A percentile compares a stretch with the other conserved stretches of the same genome.
These are phyloP conservation scores for Tanozyma kutaoensis DNA, from an alignment of 805 yeast genomes.

Conservation along the genomic window DNA sequence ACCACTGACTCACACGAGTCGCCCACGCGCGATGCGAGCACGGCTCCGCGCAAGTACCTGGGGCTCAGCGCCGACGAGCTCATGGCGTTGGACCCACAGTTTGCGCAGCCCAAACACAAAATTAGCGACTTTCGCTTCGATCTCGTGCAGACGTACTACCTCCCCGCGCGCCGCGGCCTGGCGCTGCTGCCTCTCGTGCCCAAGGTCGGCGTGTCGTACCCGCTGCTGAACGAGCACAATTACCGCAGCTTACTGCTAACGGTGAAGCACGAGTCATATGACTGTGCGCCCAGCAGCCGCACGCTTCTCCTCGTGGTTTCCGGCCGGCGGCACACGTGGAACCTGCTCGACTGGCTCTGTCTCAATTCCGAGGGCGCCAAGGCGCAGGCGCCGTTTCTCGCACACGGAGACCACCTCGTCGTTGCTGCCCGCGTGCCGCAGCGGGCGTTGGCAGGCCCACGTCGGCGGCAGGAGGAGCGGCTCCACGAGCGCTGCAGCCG, in stretches of 20 bases:
- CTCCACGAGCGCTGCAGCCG: constrained; percentile 10
- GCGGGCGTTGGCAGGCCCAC: constrained; percentile 1
- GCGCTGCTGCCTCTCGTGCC: constrained; percentile 2
- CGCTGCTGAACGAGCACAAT: constrained; percentile 29
- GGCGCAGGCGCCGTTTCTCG: constrained; percentile 9
- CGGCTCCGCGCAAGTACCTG: constrained; percentile 20
- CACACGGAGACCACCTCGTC: constrained; percentile 25
- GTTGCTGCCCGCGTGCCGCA: constrained; percentile 21
- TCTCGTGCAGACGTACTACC: constrained; percentile 10
- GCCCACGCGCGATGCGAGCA: constrained; percentile 1
- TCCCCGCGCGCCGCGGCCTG: constrained; percentile 3
- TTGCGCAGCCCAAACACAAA: constrained; percentile 22
- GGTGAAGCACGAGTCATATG: constrained; percentile 29
- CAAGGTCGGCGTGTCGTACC: constrained; percentile 8
- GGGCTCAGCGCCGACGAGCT: constrained; percentile 43
- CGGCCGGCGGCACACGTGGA: constrained; percentile 33
- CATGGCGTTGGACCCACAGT: constrained; percentile 41
- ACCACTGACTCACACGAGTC: constrained; percentile 1
- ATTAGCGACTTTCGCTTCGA: constrained; percentile 32
- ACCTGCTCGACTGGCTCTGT: constrained; percentile 25
- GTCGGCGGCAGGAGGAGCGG: no score
- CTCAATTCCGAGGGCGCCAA: constrained; percentile 4
- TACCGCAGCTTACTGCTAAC: constrained; percentile 24
- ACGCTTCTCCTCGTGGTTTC: constrained; percentile 23
- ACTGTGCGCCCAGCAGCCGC: constrained; percentile 7